Evolutionary conservation across 1,284 basidiomycete genomes (phyloP), one percentile per base, ranked within the genome.

Genomic region (Sporisorium sorghi): DNA sequence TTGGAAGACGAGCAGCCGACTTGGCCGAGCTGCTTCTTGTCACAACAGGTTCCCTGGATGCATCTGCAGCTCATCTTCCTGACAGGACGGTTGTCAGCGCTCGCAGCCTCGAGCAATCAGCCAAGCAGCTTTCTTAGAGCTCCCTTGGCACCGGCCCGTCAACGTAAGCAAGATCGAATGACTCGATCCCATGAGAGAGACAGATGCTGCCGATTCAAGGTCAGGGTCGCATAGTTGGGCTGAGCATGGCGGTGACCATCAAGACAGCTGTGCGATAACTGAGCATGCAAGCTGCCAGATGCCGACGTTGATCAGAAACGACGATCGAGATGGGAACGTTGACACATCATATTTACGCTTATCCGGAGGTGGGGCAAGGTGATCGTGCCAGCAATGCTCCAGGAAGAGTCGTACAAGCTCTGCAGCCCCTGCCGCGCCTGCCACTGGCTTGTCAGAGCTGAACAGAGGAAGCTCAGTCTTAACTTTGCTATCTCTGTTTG

Each of bases 361-460:
- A n/a, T 46, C 44, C 17, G 26, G 26, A 10, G 44, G 28, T n/a
- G 44, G n/a, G n/a, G n/a, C n/a, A n/a, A n/a, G n/a, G n/a, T n/a
- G n/a, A 49, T 63, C 58, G 67, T 64, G 67, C 67, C 47, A 70
- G 67, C 17, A n/a, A 60, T 56, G 67, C 61, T 70, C 67, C 35
- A 70, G 67, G 14, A 32, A 14, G 58, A 50, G 23, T 46, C 23
- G 48, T 40, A 28, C 54, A 30, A 51, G 14, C n/a, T 53, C 48
- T 53, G 40, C 53, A 57, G 58, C 64, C 64, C 53, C 64, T 67
- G 48, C 53, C 46, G 37, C 58, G 23, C 46, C 44, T 39, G 58
- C 28, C 21, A 14, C 33, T 39, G 43, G 42, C 39, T 21, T 11
- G 28, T 9, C 28, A 30, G 5, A n/a, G n/a, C 21, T 8, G 35